These are phyloP conservation scores for Pichia eremophila DNA, from an alignment of 805 yeast genomes.

Conservation along the genomic window DNA sequence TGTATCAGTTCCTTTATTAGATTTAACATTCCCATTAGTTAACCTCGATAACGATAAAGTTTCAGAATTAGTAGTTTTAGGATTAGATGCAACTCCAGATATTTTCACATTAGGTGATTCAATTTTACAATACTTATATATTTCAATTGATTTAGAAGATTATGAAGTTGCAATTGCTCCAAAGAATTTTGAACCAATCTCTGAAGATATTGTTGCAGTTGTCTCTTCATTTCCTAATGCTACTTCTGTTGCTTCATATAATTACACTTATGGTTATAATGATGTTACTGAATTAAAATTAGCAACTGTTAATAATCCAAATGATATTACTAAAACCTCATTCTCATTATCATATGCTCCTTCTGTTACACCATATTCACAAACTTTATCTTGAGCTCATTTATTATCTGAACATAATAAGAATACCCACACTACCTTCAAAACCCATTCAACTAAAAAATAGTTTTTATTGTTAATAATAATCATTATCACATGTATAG, in stretches of 20 bases:
- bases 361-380: slow-evolving; percentile 4
- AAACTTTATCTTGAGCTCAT: not conserved
- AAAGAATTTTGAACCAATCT: slow-evolving; percentile 4
- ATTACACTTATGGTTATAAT: slow-evolving; percentile 7
- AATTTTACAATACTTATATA: slow-evolving; percentile 41
- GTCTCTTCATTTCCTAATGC: slow-evolving; percentile 8
- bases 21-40: slow-evolving; percentile 7
- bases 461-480: no score
- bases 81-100: slow-evolving; percentile 22
- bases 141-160: slow-evolving; percentile 46
- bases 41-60: slow-evolving; percentile 3
- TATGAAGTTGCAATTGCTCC: slow-evolving; percentile 36
- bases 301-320: slow-evolving; percentile 9
- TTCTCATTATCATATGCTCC: slow-evolving; percentile 5
- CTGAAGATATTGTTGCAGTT: slow-evolving; percentile 7
- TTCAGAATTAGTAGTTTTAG: slow-evolving; percentile 30
- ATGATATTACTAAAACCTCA: slow-evolving; percentile 5
- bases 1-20: slow-evolving; percentile 38
- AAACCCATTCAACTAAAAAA: not conserved
- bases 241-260: slow-evolving; percentile 7
- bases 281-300: slow-evolving; percentile 9
- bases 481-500: no score
- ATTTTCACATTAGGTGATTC: slow-evolving; percentile 42
- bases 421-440: no score
- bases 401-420: not conserved